Evolutionary conservation across 768 basidiomycete genomes (phyloP), one percentile per base, ranked within the genome.

Genomic region (Lactarius trivialis): DNA sequence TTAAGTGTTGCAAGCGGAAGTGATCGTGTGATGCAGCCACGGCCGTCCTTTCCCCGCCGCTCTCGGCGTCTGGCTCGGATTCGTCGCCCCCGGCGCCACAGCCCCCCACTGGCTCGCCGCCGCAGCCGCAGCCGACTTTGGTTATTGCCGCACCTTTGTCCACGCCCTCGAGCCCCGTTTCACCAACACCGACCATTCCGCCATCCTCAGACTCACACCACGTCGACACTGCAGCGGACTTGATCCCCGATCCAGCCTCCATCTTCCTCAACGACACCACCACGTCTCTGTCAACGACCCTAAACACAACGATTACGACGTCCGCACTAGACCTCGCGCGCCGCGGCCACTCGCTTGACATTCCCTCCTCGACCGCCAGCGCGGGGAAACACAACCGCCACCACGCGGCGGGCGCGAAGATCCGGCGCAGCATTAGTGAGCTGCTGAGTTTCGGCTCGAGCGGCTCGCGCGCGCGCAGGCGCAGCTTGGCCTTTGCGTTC

Each of bases 331-430:
- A 37, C 12, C 52, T 56, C 32, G 36, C 41, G 17, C 67, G 58
- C 12, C 66, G 61, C 15, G 55, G 56, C n/a, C 30, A 55, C 36
- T 67, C 67, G 30, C 65, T 63, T 24, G 65, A 66, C 9, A 36
- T 60, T 34, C 55, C 58, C 4, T 17, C 56, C n/a, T 5, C 45
- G 8, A 52, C 17, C 7, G 26, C 45, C 21, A 17, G 5, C 3
- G 32, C 33, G 17, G 36, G 57, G 2, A 19, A n/a, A n/a, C 43
- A n/a, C n/a, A n/a, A 60, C 48, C 41, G 28, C n/a, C 19, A 21
- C 7, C 49, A 53, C 7, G 60, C 26, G 7, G 53, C 26, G 1
- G 50, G 60, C 19, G 55, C 60, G 0, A 62, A 60, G 21, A 52
- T 65, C 14, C 39, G 64, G 26, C 60, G 60, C 8, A 65, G 63